Evolutionary conservation across 1,284 basidiomycete genomes (phyloP), one percentile per base, ranked within the genome.

Genomic region (Heterobasidion annosum): DNA sequence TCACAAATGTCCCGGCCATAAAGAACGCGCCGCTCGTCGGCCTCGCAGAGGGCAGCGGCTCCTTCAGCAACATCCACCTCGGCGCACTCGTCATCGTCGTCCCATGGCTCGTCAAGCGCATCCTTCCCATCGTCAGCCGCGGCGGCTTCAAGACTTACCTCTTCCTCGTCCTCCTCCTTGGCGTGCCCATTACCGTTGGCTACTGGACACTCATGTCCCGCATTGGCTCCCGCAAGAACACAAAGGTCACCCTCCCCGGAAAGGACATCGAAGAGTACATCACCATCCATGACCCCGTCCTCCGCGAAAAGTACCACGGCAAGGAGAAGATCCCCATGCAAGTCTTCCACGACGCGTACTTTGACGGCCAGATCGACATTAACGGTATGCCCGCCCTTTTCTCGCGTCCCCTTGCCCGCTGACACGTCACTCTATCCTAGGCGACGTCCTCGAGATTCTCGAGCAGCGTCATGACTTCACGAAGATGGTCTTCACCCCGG

Each of bases 391-490:
- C 9, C 32, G 52, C 34, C 1, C 53, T 12, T n/a, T 47, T 42
- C 25, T 25, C 53, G 37, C 53, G 53, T 58, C 46, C 57, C 54
- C 54, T 33, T 48, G 35, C 34, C 43, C 8, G 52, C 6, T 40
- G 37, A 40, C 37, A 40, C 37, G 37, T 40, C 37, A 40, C 12
- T n/a, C 6, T 5, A 5, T 25, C 3, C 12, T 8, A 93, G 92
- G 90, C 59, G 94, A 98, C 67, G 86, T 98, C 51, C 78, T 98
- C 61, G 93, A 98, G 49, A 82, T 93, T 54, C 76, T 99, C 75
- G 97, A 99, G 71, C 86, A 91, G 64, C 85, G 96, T 59, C 91
- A 96, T 65, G 96, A 98, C 76, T 99, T 93, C 92, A 85, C 93
- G 37, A 86, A 86, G 63, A 93, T 98, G 81, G 80, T 80, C 61